Evolutionary conservation across 192 early-diverging fungal species (phyloP), one percentile per base, ranked within the genome.

Genomic region (Entomortierella beljakovae): DNA sequence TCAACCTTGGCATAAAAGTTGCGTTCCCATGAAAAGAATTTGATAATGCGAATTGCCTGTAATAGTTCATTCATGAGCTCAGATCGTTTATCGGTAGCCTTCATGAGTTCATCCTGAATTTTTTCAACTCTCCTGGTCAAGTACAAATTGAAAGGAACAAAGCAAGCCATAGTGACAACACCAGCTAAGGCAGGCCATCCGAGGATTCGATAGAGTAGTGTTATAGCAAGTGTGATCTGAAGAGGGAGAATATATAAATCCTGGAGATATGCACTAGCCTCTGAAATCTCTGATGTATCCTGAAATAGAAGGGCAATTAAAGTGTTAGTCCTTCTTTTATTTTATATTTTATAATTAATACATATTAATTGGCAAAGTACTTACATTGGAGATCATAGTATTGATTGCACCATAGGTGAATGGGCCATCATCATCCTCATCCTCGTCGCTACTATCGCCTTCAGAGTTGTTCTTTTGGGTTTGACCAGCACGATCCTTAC

Each of bases 161-260:
- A 86, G 40, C 84, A 81, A 3, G 90, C 71, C 33, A 95, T 91
- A 10, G 92, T 81, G 0, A 86, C 53, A n/a, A 97, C 83, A 28
- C 95, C 96, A 40, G 90, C 88, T 20, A 97, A 60, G 29, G 95
- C 95, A 20, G 95, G 87, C 34, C 85, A 81, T 11, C 97, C 97
- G 42, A 99, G 79, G 37, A 99, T 83, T 28, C 73, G 75, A 63
- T 95, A 91, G 51, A 99, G 80, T 60, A 87, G 88, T 76, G 77
- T 74, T 6, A 94, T 80, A n/a, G 90, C 91, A 11, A 95, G 76
- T 16, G 86, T 35, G 49, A 94, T 84, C 53, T 89, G 86, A 35
- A 93, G 74, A 26, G 93, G 93, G 32, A 85, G 80, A 25, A 81
- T 83, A 64, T 92, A 91, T 20, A 93, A 48, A 23, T 75, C 85